Conservation (phyloP, 345 rosid species). For the Pistacia integerrima region DNA sequence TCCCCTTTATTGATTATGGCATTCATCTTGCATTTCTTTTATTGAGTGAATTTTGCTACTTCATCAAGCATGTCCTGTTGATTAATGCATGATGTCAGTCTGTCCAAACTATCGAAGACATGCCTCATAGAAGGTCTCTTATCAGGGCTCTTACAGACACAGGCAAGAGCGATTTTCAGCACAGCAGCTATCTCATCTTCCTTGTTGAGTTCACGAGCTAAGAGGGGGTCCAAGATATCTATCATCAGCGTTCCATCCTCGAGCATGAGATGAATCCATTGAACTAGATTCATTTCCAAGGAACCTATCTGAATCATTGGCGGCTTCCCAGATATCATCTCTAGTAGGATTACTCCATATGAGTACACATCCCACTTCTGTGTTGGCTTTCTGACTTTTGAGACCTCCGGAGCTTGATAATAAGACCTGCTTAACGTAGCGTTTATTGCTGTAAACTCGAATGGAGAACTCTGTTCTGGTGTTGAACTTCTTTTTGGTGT, state of each 20-base stretch:
- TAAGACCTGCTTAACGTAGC: constrained; percentile 42
- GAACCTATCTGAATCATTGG: constrained; percentile 50
- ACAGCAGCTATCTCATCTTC: constrained; percentile 62
- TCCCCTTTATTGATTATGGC: background rate
- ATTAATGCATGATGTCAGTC: constrained; percentile 27
- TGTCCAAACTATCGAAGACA: constrained; percentile 55
- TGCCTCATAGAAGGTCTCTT: constrained; percentile 77
- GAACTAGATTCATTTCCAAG: constrained; percentile 57
- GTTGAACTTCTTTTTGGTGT: constrained; percentile 49
- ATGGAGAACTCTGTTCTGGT: constrained; percentile 55
- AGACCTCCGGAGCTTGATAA: constrained; percentile 84
- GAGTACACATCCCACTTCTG: constrained; percentile 98
- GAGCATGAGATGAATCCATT: constrained; percentile 68
- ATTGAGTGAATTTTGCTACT: background rate
- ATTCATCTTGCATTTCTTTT: background rate
- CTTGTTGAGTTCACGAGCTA: constrained; percentile 49
- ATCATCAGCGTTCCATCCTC: constrained; percentile 61
- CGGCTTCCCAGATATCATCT: constrained; percentile 70
- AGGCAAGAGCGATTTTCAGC: constrained; percentile 62
- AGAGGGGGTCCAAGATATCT: constrained; percentile 68
- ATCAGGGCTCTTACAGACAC: constrained; percentile 64
- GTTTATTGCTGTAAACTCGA: constrained; percentile 36
- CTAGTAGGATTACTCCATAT: constrained; percentile 79
- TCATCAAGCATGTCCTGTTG: background rate
- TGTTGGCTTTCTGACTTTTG: constrained; percentile 67